Base-by-base conservation (phyloP, 2,329 filamentous ascomycete genomes). In the Pestalotiopsis sp. region DNA sequence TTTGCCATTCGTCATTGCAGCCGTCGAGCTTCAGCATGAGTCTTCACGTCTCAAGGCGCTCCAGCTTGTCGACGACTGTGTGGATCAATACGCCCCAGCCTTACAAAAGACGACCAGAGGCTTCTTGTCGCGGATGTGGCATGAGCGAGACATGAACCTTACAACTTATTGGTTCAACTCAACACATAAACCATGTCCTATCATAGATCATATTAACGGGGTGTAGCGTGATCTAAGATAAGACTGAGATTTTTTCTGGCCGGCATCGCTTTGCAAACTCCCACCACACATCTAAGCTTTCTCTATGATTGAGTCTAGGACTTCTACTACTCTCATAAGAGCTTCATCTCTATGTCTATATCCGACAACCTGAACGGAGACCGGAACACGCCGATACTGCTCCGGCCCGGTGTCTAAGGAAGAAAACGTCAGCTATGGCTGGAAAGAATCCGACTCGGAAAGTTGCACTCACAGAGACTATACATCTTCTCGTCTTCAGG, bases 321-420 rank as follows among this genome's bases (percentile, higher is more conserved):
- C 61, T 12, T 66, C 69, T 36, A 74, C 77, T 4, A 70, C 58
- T 9, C 74, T 73, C n/a, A 71, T 49, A 52, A 79, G 71, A 17
- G 70, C 71, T 59, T 79, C 75, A 67, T 80, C 77, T 45, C 69
- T 70, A 27, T 78, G 74, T 59, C 71, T 71, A 68, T 77, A 77
- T 56, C 78, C 78, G 9, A 79, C 75, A n/a, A 79, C 27, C 67
- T 79, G 77, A 31, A 78, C 66, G 61, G 70, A 72, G 56, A 78
- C 59, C 25, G 77, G 75, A 31, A 74, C 74, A 59, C 72, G 72
- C 45, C 72, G 72, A 68, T 77, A 79, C 17, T 71, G 61, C 57
- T 76, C 68, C 0, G 74, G 75, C 0, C 77, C 78, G 17, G 76
- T 77, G 64, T 79, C 78, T 80, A 62, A 27, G 17, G 31, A 63